Conservation (phyloP, 805 yeast species). For the Metschnikowia similis region DNA sequence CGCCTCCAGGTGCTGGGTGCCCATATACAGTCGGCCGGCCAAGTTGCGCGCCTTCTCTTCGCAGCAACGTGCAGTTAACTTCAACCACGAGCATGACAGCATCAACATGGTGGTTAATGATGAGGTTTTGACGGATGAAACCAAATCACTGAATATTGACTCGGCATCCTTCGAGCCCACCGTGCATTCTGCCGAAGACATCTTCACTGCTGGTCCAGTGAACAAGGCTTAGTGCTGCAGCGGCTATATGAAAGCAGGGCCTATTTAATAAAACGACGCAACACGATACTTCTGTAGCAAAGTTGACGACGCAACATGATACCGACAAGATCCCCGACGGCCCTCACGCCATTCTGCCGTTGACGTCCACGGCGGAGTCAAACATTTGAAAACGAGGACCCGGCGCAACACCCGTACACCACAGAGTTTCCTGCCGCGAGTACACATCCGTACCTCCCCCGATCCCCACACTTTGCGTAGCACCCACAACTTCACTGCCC, state of each 20-base stretch:
- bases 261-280: neutral
- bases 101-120: constrained; percentile 34
- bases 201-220: constrained; percentile 43
- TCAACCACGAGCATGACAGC: constrained; percentile 27
- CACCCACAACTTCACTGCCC: too few species aligned
- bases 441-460: too few species aligned
- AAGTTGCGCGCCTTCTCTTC: constrained; percentile 32
- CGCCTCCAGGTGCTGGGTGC: constrained; percentile 42
- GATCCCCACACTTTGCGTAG: too few species aligned
- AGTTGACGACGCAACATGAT: too few species aligned
- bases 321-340: too few species aligned
- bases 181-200: constrained; percentile 38
- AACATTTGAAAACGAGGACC: too few species aligned
- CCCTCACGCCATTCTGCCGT: too few species aligned
- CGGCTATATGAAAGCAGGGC: too few species aligned
- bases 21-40: constrained; percentile 11
- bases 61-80: constrained; percentile 31
- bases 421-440: too few species aligned
- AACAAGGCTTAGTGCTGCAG: constrained; percentile 18
- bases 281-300: too few species aligned
- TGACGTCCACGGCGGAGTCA: too few species aligned
- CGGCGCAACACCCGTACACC: too few species aligned
- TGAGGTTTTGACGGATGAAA: constrained; percentile 20
- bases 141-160: constrained; percentile 1
- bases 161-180: constrained; percentile 33